These are phyloP conservation scores for Sphaerulina populicola DNA, from an alignment of 2,329 filamentous ascomycete species.

Conservation along the genomic window DNA sequence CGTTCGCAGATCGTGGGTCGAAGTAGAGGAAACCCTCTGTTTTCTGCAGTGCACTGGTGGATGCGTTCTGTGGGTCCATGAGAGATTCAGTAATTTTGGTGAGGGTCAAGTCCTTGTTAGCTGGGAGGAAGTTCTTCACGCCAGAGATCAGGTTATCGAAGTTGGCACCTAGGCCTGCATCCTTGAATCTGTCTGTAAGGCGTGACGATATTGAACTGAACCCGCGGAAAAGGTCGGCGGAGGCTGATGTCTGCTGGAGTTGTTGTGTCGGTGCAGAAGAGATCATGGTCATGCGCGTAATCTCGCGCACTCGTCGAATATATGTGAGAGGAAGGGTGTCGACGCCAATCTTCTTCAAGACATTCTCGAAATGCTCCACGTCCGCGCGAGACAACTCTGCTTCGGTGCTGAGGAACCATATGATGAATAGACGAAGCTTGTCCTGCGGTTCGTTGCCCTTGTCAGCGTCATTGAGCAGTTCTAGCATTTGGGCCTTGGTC, in stretches of 20 bases:
- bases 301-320: slow-evolving; percentile 80
- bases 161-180: slow-evolving; percentile 76
- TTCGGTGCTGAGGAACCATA: slow-evolving; percentile 93
- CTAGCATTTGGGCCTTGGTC: slow-evolving; percentile 78
- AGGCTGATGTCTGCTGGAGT: slow-evolving; percentile 50
- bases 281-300: slow-evolving; percentile 97
- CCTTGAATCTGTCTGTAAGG: slow-evolving; percentile 87
- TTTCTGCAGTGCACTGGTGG: slow-evolving; percentile 86
- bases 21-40: slow-evolving; percentile 97
- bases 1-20: slow-evolving; percentile 86
- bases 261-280: slow-evolving; percentile 64
- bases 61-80: slow-evolving; percentile 89
- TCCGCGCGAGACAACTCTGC: slow-evolving; percentile 75
- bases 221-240: slow-evolving; percentile 79
- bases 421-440: slow-evolving; percentile 88
- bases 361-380: slow-evolving; percentile 77
- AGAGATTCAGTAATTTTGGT: slow-evolving; percentile 97
- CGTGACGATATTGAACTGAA: slow-evolving; percentile 88
- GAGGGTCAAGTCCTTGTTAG: slow-evolving; percentile 87
- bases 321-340: slow-evolving; percentile 75
- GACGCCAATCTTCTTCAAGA: slow-evolving; percentile 64
- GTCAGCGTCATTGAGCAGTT: slow-evolving; percentile 69
- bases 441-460: slow-evolving; percentile 80
- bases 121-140: slow-evolving; percentile 96
- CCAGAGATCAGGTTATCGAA: slow-evolving; percentile 91